phyloP scores from a whole-genome alignment of 2,329 filamentous ascomycete species.

The Alternaria angustiovoidea region DNA sequence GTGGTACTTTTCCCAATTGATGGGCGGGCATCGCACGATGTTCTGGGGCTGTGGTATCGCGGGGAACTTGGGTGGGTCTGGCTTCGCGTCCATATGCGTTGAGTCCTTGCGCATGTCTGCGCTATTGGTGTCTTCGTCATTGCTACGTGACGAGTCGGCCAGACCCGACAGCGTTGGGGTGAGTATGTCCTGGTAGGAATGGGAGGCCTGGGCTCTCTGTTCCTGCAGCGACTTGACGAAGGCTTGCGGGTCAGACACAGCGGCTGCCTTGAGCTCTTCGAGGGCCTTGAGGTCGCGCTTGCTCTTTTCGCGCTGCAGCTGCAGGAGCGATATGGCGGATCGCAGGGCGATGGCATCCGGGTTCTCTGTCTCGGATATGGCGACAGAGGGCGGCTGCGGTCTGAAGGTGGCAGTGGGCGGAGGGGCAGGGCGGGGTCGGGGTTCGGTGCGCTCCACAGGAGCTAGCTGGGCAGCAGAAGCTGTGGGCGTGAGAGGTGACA shows the following conservation, averaged over 20 bases:
- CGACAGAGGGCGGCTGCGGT: constrained; percentile 53
- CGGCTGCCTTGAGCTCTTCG: constrained; percentile 73
- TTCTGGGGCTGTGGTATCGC: constrained; percentile 79
- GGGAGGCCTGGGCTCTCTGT: constrained; percentile 59
- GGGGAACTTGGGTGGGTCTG: constrained; percentile 59
- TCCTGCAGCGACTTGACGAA: constrained; percentile 74
- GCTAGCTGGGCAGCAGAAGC: constrained; percentile 47
- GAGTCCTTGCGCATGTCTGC: constrained; percentile 42
- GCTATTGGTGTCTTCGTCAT: constrained; percentile 29
- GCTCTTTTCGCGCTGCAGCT: constrained; percentile 83
- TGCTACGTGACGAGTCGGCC: constrained; percentile 38
- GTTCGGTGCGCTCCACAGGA: constrained; percentile 35
- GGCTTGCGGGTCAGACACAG: constrained; percentile 72
- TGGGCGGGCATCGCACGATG: constrained; percentile 82
- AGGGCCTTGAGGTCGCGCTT: constrained; percentile 76
- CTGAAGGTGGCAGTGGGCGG: constrained; percentile 50
- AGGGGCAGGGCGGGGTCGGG: constrained; percentile 36
- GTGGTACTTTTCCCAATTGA: constrained; percentile 96
- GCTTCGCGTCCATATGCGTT: constrained; percentile 24
- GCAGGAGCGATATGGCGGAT: constrained; percentile 84
- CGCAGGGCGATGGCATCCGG: constrained; percentile 87
- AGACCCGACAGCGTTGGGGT: constrained; percentile 49
- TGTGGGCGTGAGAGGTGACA: constrained; percentile 53
- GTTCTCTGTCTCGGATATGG: constrained; percentile 65
- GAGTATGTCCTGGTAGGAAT: constrained; percentile 42